Conservation (phyloP, 192 early-diverging fungal species). For the Globomyces pollinis-pini region DNA sequence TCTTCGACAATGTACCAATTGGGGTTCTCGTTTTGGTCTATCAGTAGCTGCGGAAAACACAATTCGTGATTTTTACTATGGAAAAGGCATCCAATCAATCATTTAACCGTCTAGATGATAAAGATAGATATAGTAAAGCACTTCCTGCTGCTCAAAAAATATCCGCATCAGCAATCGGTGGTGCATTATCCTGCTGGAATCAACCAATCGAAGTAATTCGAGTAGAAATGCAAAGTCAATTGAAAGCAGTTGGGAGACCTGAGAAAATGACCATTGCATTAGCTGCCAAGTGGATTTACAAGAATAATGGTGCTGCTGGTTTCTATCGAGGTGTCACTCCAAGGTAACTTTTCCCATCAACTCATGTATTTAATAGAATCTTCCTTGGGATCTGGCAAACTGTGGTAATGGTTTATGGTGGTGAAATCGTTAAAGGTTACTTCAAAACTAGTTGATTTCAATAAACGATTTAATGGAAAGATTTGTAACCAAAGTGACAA, state of each 20-base stretch:
- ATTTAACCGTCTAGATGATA: not conserved
- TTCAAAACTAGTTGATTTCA: no score
- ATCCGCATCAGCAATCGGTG: constrained; percentile 70
- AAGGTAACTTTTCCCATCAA: no score
- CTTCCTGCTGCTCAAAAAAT: constrained; percentile 50
- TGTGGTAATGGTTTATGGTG: constrained; percentile 90
- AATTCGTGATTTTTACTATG: constrained; percentile 41
- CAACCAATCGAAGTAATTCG: constrained; percentile 90
- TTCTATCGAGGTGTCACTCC: constrained; percentile 71
- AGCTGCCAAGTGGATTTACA: constrained; percentile 75
- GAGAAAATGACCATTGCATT: constrained; percentile 70
- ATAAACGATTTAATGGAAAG: no score
- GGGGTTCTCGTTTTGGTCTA: constrained; percentile 72
- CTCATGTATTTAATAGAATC: no score
- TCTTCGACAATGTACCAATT: constrained; percentile 85
- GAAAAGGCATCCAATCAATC: constrained; percentile 1
- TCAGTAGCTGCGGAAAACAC: constrained; percentile 36
- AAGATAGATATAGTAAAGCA: constrained; percentile 25
- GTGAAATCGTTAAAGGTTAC: constrained; percentile 27
- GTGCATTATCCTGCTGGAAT: constrained; percentile 85
- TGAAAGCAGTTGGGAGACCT: constrained; percentile 70
- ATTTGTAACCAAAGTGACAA: no score
- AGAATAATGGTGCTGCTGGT: constrained; percentile 70
- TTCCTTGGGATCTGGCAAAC: constrained; percentile 56
- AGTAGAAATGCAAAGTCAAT: constrained; percentile 86